phyloP scores from a whole-genome alignment of 176 grass and related monocot genomes.

The Hordeum vulgare region MorexV3_pseudomolecules_assembly NC_058523.1:385785179-385785678 shows the following conservation, averaged over 20 bases:
- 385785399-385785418: slow-evolving; percentile 96
- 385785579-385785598: slow-evolving; percentile 95
- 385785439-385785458: slow-evolving; percentile 74
- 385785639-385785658: slow-evolving; percentile 86
- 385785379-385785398: background rate
- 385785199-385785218: slow-evolving; percentile 56
- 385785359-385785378: background rate
- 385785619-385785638: slow-evolving; percentile 90
- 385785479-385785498: slow-evolving; percentile 73
- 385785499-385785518: slow-evolving; percentile 87
- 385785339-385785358: background rate
- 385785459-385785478: slow-evolving; percentile 64
- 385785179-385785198: slow-evolving; percentile 74
- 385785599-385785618: slow-evolving; percentile 75
- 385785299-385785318: slow-evolving; percentile 92
- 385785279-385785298: slow-evolving; percentile 87
- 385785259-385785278: slow-evolving; percentile 67
- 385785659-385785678: slow-evolving; percentile 41
- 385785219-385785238: slow-evolving; percentile 61
- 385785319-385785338: background rate
- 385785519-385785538: slow-evolving; percentile 67
- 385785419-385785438: slow-evolving; percentile 90
- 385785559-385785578: slow-evolving; percentile 97
- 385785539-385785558: slow-evolving; percentile 85
- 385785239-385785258: slow-evolving; percentile 69